These are phyloP conservation scores for Chloranthus sessilifolius DNA, from an alignment of 164 flowering plant genomes.

Conservation along the genomic window DNA sequence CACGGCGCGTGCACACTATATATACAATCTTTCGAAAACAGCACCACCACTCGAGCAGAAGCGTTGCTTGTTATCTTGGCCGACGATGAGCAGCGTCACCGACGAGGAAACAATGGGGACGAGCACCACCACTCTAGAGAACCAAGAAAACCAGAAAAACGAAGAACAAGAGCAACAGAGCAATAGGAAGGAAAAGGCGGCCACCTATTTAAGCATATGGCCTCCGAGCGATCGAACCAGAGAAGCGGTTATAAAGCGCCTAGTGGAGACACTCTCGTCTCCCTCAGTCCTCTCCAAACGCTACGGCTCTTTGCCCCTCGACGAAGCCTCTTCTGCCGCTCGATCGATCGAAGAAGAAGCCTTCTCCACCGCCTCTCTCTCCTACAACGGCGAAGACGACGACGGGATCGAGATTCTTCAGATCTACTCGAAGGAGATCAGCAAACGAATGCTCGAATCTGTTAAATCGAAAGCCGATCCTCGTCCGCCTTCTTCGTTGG, in stretches of 20 bases:
- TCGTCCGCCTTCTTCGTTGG: slow-evolving; percentile 12
- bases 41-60: no score
- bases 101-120: no score
- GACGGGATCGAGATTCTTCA: slow-evolving; percentile 85
- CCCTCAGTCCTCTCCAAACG: slow-evolving; percentile 79
- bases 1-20: no score
- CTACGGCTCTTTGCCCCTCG: slow-evolving; percentile 57
- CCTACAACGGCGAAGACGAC: slow-evolving; percentile 24
- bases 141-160: no score
- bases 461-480: slow-evolving; percentile 47
- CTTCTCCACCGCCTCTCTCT: slow-evolving; percentile 39
- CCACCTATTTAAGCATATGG: slow-evolving; percentile 62
- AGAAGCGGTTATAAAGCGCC: slow-evolving; percentile 68
- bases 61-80: no score
- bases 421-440: slow-evolving; percentile 88
- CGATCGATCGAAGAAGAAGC: slow-evolving; percentile 70
- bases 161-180: no score
- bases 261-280: slow-evolving; percentile 69
- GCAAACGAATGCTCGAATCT: slow-evolving; percentile 73
- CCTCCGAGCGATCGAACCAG: slow-evolving; percentile 85
- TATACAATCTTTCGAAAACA: no score
- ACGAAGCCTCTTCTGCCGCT: slow-evolving; percentile 62
- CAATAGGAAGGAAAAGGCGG: slow-evolving; percentile 3
- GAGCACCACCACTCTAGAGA: no score
- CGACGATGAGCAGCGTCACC: no score